Percentiles rank a stretch among this genome's conserved stretches.
Evolutionary conservation across 108 stramenopile species (phyloP).

Genomic region (Mayamaea pseudoterrestris): DNA sequence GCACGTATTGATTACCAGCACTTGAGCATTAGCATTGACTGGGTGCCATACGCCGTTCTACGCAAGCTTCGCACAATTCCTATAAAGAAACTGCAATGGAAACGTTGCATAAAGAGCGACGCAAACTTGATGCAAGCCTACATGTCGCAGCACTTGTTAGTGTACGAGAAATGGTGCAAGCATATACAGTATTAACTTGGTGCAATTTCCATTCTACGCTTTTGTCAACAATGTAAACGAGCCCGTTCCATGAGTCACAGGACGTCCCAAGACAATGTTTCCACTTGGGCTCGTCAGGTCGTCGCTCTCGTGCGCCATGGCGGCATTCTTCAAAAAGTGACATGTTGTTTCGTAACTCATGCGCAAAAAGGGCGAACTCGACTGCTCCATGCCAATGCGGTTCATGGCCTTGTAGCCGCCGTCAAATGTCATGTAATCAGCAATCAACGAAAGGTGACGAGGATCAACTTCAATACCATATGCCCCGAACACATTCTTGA

Average conservation of each 20-base stretch:
- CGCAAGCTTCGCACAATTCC: too few species aligned
- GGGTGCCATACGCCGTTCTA: too few species aligned
- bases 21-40: too few species aligned
- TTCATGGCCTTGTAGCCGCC: slow-evolving; percentile 96
- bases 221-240: slow-evolving; percentile 54
- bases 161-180: background rate
- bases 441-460: slow-evolving; percentile 93
- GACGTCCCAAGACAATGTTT: slow-evolving; percentile 90
- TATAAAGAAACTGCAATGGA: too few species aligned
- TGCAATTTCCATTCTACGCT: background rate
- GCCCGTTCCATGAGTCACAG: slow-evolving; percentile 88
- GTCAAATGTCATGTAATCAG: slow-evolving; percentile 98
- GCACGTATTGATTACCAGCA: too few species aligned
- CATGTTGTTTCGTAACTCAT: slow-evolving; percentile 99
- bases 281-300: slow-evolving; percentile 78
- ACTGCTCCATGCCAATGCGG: slow-evolving; percentile 87
- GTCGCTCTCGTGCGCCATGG: slow-evolving; percentile 58
- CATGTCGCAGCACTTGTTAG: too few species aligned
- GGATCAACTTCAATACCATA: slow-evolving; percentile 98
- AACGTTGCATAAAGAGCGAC: too few species aligned
- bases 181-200: background rate
- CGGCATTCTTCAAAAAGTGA: slow-evolving; percentile 90
- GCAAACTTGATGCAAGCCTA: too few species aligned
- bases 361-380: slow-evolving; percentile 87
- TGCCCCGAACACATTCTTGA: slow-evolving; percentile 94